Conservation (phyloP, 495 filamentous ascomycete genomes). For the Aspergillus sparsus region DNA sequence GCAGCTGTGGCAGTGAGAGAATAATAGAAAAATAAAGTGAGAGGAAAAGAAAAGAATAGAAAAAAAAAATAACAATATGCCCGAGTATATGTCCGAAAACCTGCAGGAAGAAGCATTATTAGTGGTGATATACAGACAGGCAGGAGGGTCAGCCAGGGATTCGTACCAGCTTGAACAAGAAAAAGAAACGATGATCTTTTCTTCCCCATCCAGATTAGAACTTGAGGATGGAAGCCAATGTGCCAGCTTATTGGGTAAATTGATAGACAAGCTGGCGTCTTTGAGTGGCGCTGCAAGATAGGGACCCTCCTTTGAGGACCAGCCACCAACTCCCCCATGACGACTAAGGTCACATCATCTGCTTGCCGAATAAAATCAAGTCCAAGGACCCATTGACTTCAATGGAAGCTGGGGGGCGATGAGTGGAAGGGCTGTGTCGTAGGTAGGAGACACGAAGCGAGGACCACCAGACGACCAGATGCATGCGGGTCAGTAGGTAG, state of each 20-base stretch:
- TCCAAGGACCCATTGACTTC: constrained; percentile 14
- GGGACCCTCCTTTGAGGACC: constrained; percentile 18
- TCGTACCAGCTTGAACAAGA: constrained; percentile 21
- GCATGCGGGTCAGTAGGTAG: constrained; percentile 19
- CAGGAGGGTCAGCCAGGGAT: constrained; percentile 26
- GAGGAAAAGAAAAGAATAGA: constrained; percentile 1
- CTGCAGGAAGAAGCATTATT: constrained; percentile 29
- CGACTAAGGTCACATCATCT: constrained; percentile 21
- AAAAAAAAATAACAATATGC: constrained; percentile 21
- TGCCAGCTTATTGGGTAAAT: constrained; percentile 13
- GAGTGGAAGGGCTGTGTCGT: constrained; percentile 8
- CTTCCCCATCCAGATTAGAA: constrained; percentile 8
- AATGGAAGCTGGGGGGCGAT: constrained; percentile 15
- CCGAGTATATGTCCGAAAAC: constrained; percentile 29
- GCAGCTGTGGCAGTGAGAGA: constrained; percentile 24
- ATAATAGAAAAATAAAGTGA: constrained; percentile 16
- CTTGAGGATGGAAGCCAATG: constrained; percentile 11
- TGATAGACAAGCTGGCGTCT: constrained; percentile 17
- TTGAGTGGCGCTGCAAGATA: constrained; percentile 18
- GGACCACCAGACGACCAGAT: constrained; percentile 10
- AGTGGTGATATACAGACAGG: constrained; percentile 25
- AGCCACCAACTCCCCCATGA: constrained; percentile 24
- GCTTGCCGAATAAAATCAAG: constrained; percentile 16
- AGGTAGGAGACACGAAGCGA: constrained; percentile 22
- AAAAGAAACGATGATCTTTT: constrained; percentile 24